Evolutionary conservation across 768 basidiomycete species (phyloP).

Genomic region (Pisolithus orientalis): DNA sequence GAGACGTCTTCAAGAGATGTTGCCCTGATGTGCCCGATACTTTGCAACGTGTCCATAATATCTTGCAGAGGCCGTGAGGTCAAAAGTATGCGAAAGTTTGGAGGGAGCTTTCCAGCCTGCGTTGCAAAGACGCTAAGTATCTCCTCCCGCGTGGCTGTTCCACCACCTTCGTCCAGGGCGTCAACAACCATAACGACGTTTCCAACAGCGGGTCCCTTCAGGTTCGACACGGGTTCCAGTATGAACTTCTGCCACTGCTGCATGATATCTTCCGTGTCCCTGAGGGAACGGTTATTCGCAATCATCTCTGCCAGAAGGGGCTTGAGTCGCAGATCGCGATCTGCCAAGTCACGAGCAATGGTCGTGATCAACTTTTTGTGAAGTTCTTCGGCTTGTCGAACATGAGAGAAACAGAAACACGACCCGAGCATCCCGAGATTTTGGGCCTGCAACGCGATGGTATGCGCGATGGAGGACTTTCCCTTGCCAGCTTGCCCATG

Average conservation of each 20-base stretch:
- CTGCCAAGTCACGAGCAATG: slow-evolving; percentile 11
- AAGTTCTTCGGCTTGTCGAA: background rate
- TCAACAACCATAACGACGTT: slow-evolving; percentile 23
- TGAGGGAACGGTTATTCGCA: background rate
- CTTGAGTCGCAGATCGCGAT: slow-evolving; percentile 5
- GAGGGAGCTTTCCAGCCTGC: background rate
- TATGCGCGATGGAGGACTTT: slow-evolving; percentile 5
- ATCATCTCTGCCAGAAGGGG: background rate
- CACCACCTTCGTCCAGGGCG: slow-evolving; percentile 14
- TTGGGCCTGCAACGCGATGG: slow-evolving; percentile 7
- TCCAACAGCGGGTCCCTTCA: slow-evolving; percentile 1
- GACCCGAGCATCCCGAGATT: slow-evolving; percentile 11
- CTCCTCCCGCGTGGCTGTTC: background rate
- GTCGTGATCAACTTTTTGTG: slow-evolving; percentile 2
- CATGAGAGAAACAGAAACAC: slow-evolving; percentile 12
- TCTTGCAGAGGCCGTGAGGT: background rate
- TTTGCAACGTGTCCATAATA: background rate
- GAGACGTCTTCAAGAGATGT: background rate
- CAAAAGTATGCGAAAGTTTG: background rate
- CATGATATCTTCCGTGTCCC: background rate
- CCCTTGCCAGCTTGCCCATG: slow-evolving; percentile 4
- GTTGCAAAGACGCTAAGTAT: background rate
- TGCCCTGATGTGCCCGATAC: background rate
- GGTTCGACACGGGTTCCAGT: slow-evolving; percentile 3
- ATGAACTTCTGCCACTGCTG: slow-evolving; percentile 15